A percentile compares a stretch with the other conserved stretches of the same genome.
phyloP scores from a whole-genome alignment of 192 early-diverging fungal species.

The Backusella parvicylindrica region DNA sequence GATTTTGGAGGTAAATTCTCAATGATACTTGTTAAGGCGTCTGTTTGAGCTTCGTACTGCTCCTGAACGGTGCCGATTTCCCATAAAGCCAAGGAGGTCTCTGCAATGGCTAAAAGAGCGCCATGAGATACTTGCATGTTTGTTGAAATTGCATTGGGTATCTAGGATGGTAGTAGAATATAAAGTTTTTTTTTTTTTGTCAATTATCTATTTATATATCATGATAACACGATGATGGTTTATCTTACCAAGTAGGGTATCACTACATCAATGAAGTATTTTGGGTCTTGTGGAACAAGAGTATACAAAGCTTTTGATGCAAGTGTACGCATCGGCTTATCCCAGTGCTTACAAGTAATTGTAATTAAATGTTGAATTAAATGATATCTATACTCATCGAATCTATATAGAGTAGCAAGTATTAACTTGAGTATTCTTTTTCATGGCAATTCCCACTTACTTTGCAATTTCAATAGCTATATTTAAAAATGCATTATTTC shows the following conservation, averaged over 20 bases:
- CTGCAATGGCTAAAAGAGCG: conserved; percentile 53
- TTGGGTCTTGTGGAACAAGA: conserved; percentile 59
- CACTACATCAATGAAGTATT: conserved; percentile 46
- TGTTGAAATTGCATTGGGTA: conserved; percentile 34
- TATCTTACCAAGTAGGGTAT: conserved; percentile 57
- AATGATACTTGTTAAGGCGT: conserved; percentile 36
- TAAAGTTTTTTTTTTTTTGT: neutral
- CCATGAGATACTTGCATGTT: conserved; percentile 62
- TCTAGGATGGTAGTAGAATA: conserved; percentile 25
- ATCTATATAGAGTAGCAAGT: conserved; percentile 42
- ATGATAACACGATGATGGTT: no score
- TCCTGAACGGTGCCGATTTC: neutral
- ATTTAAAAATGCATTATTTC: conserved; percentile 66
- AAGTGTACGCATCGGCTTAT: conserved; percentile 72
- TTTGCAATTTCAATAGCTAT: conserved; percentile 71
- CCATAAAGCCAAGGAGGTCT: conserved; percentile 51
- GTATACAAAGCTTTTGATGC: conserved; percentile 69
- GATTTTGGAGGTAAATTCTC: conserved; percentile 34
- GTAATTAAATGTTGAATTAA: conserved; percentile 71
- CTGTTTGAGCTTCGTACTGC: neutral
- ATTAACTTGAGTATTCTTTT: neutral
- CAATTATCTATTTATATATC: neutral
- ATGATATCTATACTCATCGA: conserved; percentile 69
- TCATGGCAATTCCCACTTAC: conserved; percentile 33
- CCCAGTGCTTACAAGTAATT: conserved; percentile 82